These are phyloP conservation scores for Haematococcus sp. DNA, from an alignment of 139 green algal genomes.

Conservation along the genomic window DNA sequence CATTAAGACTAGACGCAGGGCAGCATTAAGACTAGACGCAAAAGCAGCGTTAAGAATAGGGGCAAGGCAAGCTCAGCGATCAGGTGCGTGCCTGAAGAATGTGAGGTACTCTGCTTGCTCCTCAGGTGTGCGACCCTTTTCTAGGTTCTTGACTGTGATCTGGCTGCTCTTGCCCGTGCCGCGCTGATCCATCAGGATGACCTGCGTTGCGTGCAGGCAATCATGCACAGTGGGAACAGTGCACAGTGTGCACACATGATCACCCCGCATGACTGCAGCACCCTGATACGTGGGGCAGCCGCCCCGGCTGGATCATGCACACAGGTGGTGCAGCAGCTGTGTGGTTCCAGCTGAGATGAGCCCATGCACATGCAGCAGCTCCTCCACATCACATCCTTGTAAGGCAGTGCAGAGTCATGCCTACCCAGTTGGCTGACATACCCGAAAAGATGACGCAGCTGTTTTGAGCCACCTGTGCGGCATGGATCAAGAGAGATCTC, in stretches of 20 bases:
- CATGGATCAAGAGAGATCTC: too few relatives aligned
- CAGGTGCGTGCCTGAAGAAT: conserved; percentile 41
- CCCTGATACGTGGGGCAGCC: too few relatives aligned
- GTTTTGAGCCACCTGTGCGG: background rate
- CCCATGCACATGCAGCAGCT: background rate
- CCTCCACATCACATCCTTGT: background rate
- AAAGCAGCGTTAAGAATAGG: conserved; percentile 7
- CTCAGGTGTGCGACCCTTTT: conserved; percentile 35
- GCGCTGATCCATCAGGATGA: conserved; percentile 32
- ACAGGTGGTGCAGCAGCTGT: too few relatives aligned
- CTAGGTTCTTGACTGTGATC: conserved; percentile 68
- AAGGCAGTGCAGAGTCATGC: too few relatives aligned
- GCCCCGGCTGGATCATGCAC: too few relatives aligned
- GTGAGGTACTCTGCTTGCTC: conserved; percentile 80
- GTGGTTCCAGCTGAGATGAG: background rate
- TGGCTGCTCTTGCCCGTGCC: conserved; percentile 51
- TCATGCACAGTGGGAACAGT: too few relatives aligned
- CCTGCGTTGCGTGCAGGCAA: too few relatives aligned
- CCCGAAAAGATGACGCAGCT: background rate
- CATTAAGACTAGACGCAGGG: background rate
- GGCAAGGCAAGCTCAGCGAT: background rate
- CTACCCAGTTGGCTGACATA: background rate
- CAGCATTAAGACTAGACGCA: conserved; percentile 31
- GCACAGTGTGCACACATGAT: background rate
- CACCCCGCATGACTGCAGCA: background rate